Conservation (phyloP, 2,329 filamentous ascomycete species). For the Rhinocladiella mackenziei region DNA sequence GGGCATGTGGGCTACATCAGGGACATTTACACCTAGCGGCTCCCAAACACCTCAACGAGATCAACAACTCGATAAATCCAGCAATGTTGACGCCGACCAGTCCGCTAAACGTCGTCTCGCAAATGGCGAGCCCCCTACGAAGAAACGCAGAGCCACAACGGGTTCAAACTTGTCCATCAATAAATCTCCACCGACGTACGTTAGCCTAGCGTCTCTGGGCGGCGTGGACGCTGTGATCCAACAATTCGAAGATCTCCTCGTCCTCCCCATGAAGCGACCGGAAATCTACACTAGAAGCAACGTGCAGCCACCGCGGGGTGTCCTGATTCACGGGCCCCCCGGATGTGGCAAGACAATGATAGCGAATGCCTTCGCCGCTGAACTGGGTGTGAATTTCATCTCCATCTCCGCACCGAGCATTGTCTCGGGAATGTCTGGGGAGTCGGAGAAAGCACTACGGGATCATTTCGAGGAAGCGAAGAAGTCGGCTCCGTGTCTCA, state of each 20-base stretch:
- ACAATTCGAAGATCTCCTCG: conserved; percentile 66
- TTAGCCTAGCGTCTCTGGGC: conserved; percentile 68
- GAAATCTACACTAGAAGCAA: conserved; percentile 62
- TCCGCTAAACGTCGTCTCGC: conserved; percentile 55
- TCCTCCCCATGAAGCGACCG: conserved; percentile 66
- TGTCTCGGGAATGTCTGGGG: conserved; percentile 81
- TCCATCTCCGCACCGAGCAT: conserved; percentile 77
- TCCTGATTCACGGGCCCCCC: conserved; percentile 76
- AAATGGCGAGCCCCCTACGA: conserved; percentile 63
- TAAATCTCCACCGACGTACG: conserved; percentile 61
- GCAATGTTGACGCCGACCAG: conserved; percentile 29
- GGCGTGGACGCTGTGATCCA: conserved; percentile 69
- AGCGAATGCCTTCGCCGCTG: conserved; percentile 72
- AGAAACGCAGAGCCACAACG: conserved; percentile 56
- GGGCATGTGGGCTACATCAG: conserved; percentile 49
- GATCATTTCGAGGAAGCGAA: conserved; percentile 87
- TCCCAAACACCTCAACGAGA: conserved; percentile 15
- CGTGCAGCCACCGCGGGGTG: conserved; percentile 67
- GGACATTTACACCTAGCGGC: conserved; percentile 20
- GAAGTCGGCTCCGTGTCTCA: conserved; percentile 75
- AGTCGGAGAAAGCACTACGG: conserved; percentile 80
- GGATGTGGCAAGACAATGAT: conserved; percentile 86
- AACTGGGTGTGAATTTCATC: conserved; percentile 72
- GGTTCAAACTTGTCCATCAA: conserved; percentile 52
- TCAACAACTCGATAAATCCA: conserved; percentile 4